Evolutionary conservation across 306 rosid genomes (phyloP).

Genomic region (Arachis hypogaea): DNA sequence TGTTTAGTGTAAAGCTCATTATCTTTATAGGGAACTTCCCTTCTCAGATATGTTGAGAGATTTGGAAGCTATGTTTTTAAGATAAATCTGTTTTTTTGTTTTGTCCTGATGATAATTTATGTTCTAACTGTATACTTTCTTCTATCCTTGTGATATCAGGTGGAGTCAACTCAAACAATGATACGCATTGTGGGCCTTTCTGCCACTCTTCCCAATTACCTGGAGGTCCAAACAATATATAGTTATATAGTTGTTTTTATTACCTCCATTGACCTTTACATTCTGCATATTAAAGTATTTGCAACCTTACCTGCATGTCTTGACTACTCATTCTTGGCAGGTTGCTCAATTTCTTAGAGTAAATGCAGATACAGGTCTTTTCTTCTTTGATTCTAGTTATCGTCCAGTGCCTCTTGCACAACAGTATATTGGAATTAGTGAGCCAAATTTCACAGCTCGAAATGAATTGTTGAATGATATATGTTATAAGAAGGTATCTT

Average conservation of each 20-base stretch:
- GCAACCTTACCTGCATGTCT: conserved; percentile 23
- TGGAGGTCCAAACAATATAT: conserved; percentile 60
- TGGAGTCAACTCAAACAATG: conserved; percentile 94
- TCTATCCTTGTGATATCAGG: conserved; percentile 51
- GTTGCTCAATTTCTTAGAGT: conserved; percentile 97
- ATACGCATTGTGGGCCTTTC: conserved; percentile 99
- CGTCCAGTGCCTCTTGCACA: conserved; percentile 99
- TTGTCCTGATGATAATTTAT: conserved; percentile 11
- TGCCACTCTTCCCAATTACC: conserved; percentile 93
- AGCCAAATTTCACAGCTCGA: conserved; percentile 85
- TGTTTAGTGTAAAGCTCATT: no score
- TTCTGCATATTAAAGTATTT: conserved; percentile 41
- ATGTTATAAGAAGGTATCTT: conserved; percentile 88
- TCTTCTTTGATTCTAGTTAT: conserved; percentile 93
- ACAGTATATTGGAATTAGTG: conserved; percentile 92
- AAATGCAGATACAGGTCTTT: conserved; percentile 90
- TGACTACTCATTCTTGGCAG: conserved; percentile 48
- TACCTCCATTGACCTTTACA: conserved; percentile 26
- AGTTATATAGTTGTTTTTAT: conserved; percentile 36
- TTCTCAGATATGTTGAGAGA: no score
- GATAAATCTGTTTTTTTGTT: background rate
- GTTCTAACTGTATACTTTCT: conserved; percentile 1
- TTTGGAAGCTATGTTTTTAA: no score
- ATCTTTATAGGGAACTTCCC: no score
- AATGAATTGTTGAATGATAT: conserved; percentile 83